phyloP scores from a whole-genome alignment of 192 early-diverging fungal genomes.

The Gigaspora rosea region DNA sequence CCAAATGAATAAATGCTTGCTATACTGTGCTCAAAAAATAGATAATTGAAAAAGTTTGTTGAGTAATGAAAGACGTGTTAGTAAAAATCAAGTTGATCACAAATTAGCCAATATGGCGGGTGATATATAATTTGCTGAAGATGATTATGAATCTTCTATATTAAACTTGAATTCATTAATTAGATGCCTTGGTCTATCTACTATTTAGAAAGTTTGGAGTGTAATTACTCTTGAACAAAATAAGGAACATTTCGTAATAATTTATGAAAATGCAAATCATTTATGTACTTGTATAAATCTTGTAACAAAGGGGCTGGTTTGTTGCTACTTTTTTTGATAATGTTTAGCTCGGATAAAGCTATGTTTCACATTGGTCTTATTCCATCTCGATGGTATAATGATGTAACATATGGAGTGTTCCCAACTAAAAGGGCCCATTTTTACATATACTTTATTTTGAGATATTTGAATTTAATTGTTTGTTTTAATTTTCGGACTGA shows the following conservation, averaged over 20 bases:
- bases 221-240: not conserved
- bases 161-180: not conserved
- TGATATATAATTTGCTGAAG: not conserved
- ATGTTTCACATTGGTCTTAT: not conserved
- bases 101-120: not conserved
- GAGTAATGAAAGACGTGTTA: too few species aligned
- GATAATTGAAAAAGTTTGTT: not conserved
- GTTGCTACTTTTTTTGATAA: not conserved
- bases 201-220: not conserved
- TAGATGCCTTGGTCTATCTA: not conserved
- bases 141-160: not conserved
- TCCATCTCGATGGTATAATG: too few species aligned
- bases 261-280: conserved; percentile 3
- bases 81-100: too few species aligned
- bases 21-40: not conserved
- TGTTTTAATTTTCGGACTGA: too few species aligned
- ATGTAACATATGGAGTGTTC: too few species aligned
- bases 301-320: not conserved
- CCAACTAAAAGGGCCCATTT: too few species aligned
- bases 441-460: too few species aligned
- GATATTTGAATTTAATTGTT: too few species aligned
- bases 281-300: not conserved
- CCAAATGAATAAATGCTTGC: not conserved
- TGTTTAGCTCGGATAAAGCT: not conserved
- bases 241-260: not conserved